Base-by-base conservation (phyloP, 345 rosid genomes). In the Conringia planisiliqua region DNA sequence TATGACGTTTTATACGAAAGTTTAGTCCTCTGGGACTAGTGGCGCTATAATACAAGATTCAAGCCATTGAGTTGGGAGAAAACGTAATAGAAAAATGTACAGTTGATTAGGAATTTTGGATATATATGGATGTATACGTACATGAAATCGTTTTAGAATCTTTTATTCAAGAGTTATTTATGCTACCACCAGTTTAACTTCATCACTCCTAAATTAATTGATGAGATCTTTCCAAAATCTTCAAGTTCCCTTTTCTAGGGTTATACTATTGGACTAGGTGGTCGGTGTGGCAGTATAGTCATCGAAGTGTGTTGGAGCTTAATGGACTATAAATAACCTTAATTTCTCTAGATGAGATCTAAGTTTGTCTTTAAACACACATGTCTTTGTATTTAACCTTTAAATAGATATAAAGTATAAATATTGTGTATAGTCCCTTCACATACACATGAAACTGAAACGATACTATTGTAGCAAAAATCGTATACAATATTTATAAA, bases 221-320 rank as follows among this genome's bases (percentile, higher is more conserved):
- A 58, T 22, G 17, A 22, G 35, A 22, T 71, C 38, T 70, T 58
- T 44, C 35, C 74, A 29, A 32, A 20, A 32, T 59, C 58, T 70
- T 42, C 57, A 4, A 59, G 2, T 11, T 47, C 43, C 27, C 27
- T 18, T 60, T 7, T 39, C 18, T 11, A 6, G 7, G 24, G n/a
- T n/a, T 36, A 46, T 33, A 12, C 1, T 9, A 48, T 18, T 8
- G 5, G 12, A 69, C 17, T 56, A 32, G 63, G 42, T 55, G 64
- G 17, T 69, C 22, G 66, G 56, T 70, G 43, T 43, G 32, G 46
- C 38, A 33, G 57, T 16, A 50, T 24, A 30, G 59, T 24, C 67
- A 46, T 59, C 26, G 59, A 59, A 13, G 16, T 58, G 47, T 14
- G n/a, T 33, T 44, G 47, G 67, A 30, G 33, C 32, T 42, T 40